A percentile compares a stretch with the other conserved stretches of the same genome.
Conservation (phyloP, 805 yeast genomes). For the Kockiozyma suomiensis region DNA sequence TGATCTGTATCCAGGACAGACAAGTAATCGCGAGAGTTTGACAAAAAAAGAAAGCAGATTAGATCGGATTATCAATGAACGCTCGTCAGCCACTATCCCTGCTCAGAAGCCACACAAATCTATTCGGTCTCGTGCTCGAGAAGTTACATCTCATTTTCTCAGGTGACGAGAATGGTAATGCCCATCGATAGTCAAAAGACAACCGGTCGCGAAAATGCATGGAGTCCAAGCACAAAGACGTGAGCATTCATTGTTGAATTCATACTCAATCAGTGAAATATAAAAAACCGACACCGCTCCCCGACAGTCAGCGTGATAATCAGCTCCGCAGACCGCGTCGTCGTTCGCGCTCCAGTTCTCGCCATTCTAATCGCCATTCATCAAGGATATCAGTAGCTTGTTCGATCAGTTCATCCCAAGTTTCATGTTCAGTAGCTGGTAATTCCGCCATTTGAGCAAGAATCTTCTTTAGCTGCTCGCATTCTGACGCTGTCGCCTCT, state of each 20-base stretch:
- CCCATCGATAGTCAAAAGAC: too few species aligned
- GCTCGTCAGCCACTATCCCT: neutral
- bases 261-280: too few species aligned
- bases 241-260: too few species aligned
- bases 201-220: too few species aligned
- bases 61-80: slow-evolving; percentile 4
- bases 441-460: neutral
- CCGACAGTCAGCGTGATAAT: too few species aligned
- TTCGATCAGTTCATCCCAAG: neutral
- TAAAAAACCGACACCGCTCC: too few species aligned
- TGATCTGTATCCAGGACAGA: neutral
- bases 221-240: too few species aligned
- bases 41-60: neutral
- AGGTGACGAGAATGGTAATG: neutral
- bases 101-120: neutral
- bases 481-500: neutral
- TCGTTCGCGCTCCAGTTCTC: slow-evolving; percentile 1
- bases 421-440: neutral
- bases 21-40: neutral
- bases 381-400: slow-evolving; percentile 1
- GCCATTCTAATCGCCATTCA: slow-evolving; percentile 7
- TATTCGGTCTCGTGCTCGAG: neutral
- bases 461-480: neutral
- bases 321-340: neutral
- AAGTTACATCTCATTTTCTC: neutral